Evolutionary conservation across 768 basidiomycete species (phyloP), one percentile per base, ranked within the genome.

Genomic region (Hemileccinum rubropunctum): DNA sequence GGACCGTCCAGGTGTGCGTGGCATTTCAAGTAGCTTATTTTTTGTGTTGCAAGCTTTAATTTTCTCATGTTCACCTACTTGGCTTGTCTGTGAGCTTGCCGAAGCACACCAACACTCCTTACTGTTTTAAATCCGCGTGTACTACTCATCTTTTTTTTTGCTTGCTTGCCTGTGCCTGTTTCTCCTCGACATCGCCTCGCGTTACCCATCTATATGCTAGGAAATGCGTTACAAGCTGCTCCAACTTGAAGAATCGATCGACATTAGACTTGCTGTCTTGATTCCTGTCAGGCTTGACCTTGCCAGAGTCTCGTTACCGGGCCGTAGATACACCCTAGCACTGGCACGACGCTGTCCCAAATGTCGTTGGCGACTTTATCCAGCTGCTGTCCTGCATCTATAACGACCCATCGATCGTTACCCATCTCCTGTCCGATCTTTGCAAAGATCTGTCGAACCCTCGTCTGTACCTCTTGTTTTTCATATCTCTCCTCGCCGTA

Each of bases 401-500:
- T 60, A 4, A 67, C 67, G 2, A 78, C 71, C 86, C 86, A 88
- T n/a, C 59, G 64, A 18, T 56, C 63, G 15, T 58, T 57, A 20
- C 57, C 62, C 35, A 82, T 75, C 60, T 87, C 84, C 28, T 65
- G 63, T 1, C 76, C 79, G 46, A 91, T 79, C 46, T 70, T 68
- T 53, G 70, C 64, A 60, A 92, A 92, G 1, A 81, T 67, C 21
- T 71, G 67, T 28, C 84, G 68, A 23, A 92, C 91, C 36, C 75
- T 72, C 37, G 63, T 67, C 65, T 94, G 91, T 71, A 91, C 74
- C 49, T 86, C 86, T 52, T 80, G 78, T 58, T 78, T 84, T 73
- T 97, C 93, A 56, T 95, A 95, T 35, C 92, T 76, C 69, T 95
- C 94, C 46, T 80, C 79, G 4, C 94, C 94, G 58, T 88, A 97